phyloP scores from a whole-genome alignment of 2,329 filamentous ascomycete genomes.

The Colletotrichum incanum region DNA sequence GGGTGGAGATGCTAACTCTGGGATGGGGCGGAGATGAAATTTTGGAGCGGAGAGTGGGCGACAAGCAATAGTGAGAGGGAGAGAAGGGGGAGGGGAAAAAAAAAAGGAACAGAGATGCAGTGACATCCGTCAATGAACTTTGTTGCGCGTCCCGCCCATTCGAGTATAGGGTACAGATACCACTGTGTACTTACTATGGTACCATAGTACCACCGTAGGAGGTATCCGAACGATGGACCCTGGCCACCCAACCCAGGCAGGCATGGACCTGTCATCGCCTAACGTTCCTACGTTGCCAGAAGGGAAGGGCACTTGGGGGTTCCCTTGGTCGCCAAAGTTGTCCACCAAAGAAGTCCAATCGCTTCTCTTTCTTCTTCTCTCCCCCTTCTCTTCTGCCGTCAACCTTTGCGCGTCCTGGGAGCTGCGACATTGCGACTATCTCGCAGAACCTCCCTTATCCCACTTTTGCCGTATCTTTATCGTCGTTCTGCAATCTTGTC shows the following conservation, averaged over 20 bases:
- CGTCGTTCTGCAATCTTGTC: neutral
- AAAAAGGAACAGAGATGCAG: neutral
- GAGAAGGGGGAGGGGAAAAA: neutral
- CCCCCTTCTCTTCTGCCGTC: constrained; percentile 10
- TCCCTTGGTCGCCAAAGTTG: constrained; percentile 1
- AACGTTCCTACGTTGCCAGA: neutral
- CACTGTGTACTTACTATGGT: no score
- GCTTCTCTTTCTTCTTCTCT: neutral
- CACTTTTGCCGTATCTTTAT: constrained; percentile 11
- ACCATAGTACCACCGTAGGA: neutral
- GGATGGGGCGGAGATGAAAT: neutral
- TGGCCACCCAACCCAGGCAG: constrained; percentile 9
- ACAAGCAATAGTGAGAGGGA: neutral
- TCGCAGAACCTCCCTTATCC: neutral
- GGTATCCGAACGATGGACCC: neutral
- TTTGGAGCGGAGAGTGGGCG: neutral
- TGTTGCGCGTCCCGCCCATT: neutral
- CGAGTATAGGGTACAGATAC: neutral
- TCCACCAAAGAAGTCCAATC: neutral
- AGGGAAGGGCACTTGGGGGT: constrained; percentile 2
- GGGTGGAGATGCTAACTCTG: neutral
- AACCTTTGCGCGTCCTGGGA: constrained; percentile 11
- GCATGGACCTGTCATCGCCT: constrained; percentile 10
- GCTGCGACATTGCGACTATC: neutral
- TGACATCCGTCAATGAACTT: no score